Evolutionary conservation across 2,329 filamentous ascomycete genomes (phyloP).

Genomic region (Lasiodiplodia theobromae): DNA sequence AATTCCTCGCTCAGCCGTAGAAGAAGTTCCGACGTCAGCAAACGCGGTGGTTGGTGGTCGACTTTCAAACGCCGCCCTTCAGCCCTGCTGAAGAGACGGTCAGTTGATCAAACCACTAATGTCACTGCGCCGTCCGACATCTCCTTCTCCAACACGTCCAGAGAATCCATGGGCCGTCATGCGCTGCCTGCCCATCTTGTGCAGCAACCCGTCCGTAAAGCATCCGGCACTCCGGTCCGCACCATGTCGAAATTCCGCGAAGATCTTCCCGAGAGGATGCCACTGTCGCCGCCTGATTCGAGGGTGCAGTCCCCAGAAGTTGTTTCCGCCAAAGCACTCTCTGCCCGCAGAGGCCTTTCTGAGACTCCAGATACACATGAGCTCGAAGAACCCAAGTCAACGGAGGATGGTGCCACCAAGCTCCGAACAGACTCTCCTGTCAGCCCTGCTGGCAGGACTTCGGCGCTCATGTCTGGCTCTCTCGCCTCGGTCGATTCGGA

Average conservation of each 20-base stretch:
- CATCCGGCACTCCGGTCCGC: slow-evolving; percentile 70
- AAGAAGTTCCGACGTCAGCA: slow-evolving; percentile 45
- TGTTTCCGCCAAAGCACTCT: slow-evolving; percentile 53
- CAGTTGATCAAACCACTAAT: slow-evolving; percentile 54
- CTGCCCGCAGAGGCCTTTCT: slow-evolving; percentile 40
- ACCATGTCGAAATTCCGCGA: slow-evolving; percentile 92
- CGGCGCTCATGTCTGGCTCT: slow-evolving; percentile 72
- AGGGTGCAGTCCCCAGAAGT: slow-evolving; percentile 79
- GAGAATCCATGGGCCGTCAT: slow-evolving; percentile 78
- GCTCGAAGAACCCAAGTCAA: slow-evolving; percentile 11
- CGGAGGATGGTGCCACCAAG: slow-evolving; percentile 11
- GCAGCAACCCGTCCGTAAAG: slow-evolving; percentile 52
- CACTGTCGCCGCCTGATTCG: slow-evolving; percentile 84
- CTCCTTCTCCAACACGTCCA: slow-evolving; percentile 84
- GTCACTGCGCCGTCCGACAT: slow-evolving; percentile 68
- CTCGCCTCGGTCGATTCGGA: slow-evolving; percentile 95
- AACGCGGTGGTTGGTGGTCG: slow-evolving; percentile 45
- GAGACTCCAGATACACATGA: slow-evolving; percentile 33
- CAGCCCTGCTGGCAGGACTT: slow-evolving; percentile 40
- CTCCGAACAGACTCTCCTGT: slow-evolving; percentile 53
- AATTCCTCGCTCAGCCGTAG: slow-evolving; percentile 32
- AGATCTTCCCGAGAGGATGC: slow-evolving; percentile 80
- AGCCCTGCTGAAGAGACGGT: slow-evolving; percentile 67
- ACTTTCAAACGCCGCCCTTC: slow-evolving; percentile 61
- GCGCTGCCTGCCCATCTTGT: slow-evolving; percentile 58